phyloP scores from a whole-genome alignment of 306 rosid species.

The Casuarina glauca region DNA sequence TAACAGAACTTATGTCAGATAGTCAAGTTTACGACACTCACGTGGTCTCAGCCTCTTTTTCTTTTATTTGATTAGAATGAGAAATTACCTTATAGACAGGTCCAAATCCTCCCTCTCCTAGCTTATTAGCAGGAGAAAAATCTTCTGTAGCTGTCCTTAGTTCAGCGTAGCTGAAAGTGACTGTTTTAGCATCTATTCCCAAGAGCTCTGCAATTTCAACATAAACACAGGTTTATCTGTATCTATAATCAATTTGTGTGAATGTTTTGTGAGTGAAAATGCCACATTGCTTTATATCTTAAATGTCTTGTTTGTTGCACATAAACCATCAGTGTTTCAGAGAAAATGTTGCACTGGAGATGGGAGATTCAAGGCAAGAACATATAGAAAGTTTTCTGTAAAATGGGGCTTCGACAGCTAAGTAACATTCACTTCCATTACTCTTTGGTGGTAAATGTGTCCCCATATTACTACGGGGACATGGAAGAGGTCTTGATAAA shows the following conservation, averaged over 20 bases:
- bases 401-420: no score
- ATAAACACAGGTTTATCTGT: slow-evolving; percentile 12
- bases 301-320: not conserved
- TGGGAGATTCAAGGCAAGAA: not conserved
- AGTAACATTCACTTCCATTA: not conserved
- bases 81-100: slow-evolving; percentile 65
- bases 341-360: not conserved
- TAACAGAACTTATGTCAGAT: no score
- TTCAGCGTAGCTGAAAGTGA: slow-evolving; percentile 63
- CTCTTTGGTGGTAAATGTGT: not conserved
- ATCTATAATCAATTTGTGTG: not conserved
- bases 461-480: no score
- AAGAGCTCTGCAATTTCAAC: slow-evolving; percentile 51
- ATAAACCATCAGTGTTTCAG: no score
- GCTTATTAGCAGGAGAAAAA: slow-evolving; percentile 53
- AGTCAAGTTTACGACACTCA: not conserved
- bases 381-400: not conserved
- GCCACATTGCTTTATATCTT: no score
- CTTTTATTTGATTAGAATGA: slow-evolving; percentile 1
- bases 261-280: not conserved
- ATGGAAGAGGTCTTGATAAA: not conserved
- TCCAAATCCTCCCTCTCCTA: slow-evolving; percentile 91
- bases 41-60: not conserved
- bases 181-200: slow-evolving; percentile 61
- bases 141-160: slow-evolving; percentile 63